These are phyloP conservation scores for Punica granatum DNA, from an alignment of 345 rosid species.

Conservation along the genomic window DNA sequence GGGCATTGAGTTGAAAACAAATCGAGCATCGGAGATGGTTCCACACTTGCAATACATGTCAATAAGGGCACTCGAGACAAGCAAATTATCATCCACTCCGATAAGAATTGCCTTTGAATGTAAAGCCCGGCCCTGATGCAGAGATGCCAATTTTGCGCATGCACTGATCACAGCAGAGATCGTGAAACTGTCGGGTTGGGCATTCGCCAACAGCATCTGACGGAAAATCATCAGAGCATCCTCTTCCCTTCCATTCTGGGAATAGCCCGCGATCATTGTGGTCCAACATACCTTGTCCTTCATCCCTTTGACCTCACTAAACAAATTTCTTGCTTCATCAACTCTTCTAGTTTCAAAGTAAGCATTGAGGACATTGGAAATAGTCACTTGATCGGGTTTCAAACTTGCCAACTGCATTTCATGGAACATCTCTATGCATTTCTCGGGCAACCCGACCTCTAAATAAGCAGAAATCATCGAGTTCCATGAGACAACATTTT, in stretches of 20 bases:
- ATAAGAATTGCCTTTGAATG: slow-evolving; percentile 40
- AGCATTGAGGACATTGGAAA: slow-evolving; percentile 41
- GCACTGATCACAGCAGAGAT: slow-evolving; percentile 45
- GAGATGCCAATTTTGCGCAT: slow-evolving; percentile 47
- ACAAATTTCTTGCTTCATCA: slow-evolving; percentile 29
- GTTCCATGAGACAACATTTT: slow-evolving; percentile 48
- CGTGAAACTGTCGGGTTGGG: slow-evolving; percentile 35
- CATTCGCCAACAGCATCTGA: slow-evolving; percentile 33
- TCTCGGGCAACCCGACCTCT: slow-evolving; percentile 32
- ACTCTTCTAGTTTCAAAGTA: slow-evolving; percentile 26
- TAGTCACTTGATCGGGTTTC: slow-evolving; percentile 43
- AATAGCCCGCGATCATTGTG: slow-evolving; percentile 44
- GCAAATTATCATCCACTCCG: slow-evolving; percentile 37
- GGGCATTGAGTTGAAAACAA: slow-evolving; percentile 32
- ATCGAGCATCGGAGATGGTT: slow-evolving; percentile 31
- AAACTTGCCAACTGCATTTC: slow-evolving; percentile 32
- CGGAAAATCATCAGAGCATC: slow-evolving; percentile 38
- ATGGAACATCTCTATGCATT: slow-evolving; percentile 38
- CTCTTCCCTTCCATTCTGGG: slow-evolving; percentile 49
- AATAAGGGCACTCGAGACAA: slow-evolving; percentile 47
- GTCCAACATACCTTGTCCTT: slow-evolving; percentile 59
- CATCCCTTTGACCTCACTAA: slow-evolving; percentile 29
- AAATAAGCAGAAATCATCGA: slow-evolving; percentile 44
- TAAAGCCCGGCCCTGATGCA: slow-evolving; percentile 39
- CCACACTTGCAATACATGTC: slow-evolving; percentile 61